Evolutionary conservation across 305 asterid species (phyloP), one percentile per base, ranked within the genome.

Genomic region (Solanum hybrid): DNA sequence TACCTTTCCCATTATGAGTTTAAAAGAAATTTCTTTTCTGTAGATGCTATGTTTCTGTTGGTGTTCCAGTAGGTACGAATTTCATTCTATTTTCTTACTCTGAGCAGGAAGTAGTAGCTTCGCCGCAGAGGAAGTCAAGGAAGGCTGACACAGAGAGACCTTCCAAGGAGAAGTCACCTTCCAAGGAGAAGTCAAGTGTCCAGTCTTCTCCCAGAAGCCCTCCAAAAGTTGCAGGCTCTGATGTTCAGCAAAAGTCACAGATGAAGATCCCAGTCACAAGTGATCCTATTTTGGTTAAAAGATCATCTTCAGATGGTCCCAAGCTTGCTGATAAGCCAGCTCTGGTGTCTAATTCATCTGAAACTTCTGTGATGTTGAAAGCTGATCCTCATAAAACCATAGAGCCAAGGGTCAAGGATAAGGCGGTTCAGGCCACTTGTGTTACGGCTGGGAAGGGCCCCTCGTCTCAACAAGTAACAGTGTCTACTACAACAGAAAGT

Each of bases 41-140:
- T 88, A 60, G 88, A 31, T 22, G 32, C 51, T 56, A 24, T 32
- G 76, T 31, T 32, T 32, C 51, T 56, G 76, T 84, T 46, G 31
- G 76, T 56, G 31, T 79, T 85, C 76, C 46, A 20, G 32, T 31
- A 20, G 38, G 75, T 31, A 85, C 6, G 4, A 32, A 22, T 60
- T 85, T 56, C 46, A 31, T 85, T 27, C 42, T 56, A 29, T 37
- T 20, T 91, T 93, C n/a, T 90, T 92, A 22, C 88, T 89, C 87
- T 29, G 40, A 84, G 88, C 92, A 95, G 98, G 97, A 91, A 72
- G 96, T 92, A 90, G 96, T 90, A 79, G 89, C 89, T 72, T 90
- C 94, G 40, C 38, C 88, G 24, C 91, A 86, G 78, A 91, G 91
- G 89, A 94, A 86, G 85, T 88, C 51, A 9, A 32, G 89, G 11